phyloP scores from a whole-genome alignment of 306 rosid genomes.

The Pyrus bretschneideri region DNA sequence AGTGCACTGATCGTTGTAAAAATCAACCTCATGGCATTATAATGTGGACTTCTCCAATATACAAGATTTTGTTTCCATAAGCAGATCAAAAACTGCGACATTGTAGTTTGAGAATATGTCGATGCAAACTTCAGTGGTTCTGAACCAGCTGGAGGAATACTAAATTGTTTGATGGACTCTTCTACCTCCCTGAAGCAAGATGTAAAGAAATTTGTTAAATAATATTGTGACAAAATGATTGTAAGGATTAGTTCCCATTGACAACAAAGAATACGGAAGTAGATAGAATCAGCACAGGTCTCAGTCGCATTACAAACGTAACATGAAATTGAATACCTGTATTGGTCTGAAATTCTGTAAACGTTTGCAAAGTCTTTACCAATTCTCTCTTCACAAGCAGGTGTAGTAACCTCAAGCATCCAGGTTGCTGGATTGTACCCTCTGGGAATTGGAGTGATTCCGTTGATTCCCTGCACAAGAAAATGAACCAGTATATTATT shows the following conservation, averaged over 20 bases:
- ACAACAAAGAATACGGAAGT: neutral
- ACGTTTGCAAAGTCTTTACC: slow-evolving; percentile 50
- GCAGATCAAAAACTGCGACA: slow-evolving; percentile 46
- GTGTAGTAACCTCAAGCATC: slow-evolving; percentile 87
- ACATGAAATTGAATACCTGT: slow-evolving; percentile 35
- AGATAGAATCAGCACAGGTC: slow-evolving; percentile 1
- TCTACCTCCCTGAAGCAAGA: slow-evolving; percentile 55
- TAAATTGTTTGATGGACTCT: slow-evolving; percentile 49
- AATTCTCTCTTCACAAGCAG: slow-evolving; percentile 57
- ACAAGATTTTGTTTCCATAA: slow-evolving; percentile 86
- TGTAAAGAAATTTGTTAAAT: slow-evolving; percentile 1
- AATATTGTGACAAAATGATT: neutral
- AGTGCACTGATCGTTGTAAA: slow-evolving; percentile 66
- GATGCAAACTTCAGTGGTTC: slow-evolving; percentile 53
- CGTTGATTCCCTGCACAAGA: slow-evolving; percentile 42
- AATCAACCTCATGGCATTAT: slow-evolving; percentile 66
- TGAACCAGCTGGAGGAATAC: slow-evolving; percentile 50
- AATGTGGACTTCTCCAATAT: slow-evolving; percentile 85
- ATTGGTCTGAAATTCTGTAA: slow-evolving; percentile 53
- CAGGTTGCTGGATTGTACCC: slow-evolving; percentile 92
- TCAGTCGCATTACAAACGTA: neutral
- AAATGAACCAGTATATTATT: neutral
- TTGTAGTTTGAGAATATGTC: slow-evolving; percentile 36
- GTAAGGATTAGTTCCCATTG: neutral
- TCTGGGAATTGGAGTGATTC: slow-evolving; percentile 47